Base-by-base conservation (phyloP, 192 early-diverging fungal species). In the Oehlia diaphana region DNA sequence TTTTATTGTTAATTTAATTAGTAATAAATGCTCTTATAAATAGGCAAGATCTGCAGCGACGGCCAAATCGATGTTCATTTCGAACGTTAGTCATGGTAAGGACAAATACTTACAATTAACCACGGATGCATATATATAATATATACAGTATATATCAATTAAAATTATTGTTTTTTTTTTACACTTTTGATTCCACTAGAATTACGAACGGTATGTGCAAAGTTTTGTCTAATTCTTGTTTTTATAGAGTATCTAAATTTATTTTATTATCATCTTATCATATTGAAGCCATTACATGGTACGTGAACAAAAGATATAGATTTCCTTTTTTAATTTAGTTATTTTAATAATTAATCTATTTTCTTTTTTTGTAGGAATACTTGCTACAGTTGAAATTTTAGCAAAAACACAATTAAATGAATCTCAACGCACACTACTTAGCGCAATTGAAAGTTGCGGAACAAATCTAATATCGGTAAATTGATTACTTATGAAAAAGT, bases 401-500 rank as follows among this genome's bases (percentile, higher is more conserved):
- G 13, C 65, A 44, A 70, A 70, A 8, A 70, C 68, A 19, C 4
- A 39, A 44, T 70, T 70, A 70, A 70, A 70, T 8, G 68, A 70
- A 70, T 70, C 68, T 70, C 68, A 70, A 42, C 68, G 37, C 9
- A 31, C 68, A 21, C 23, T 70, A 70, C 68, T 70, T 42, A 44
- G 42, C 8, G 68, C 68, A 4, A 70, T 70, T 6, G 68, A 70
- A 70, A 70, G 68, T 70, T 70, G 68, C n/a, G 68, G 68, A 23
- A 70, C 68, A n/a, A 70, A 70, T 70, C 26, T 70, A 44, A 70
- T 70, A 16, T 70, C 68, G 68, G 68, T 70, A 39, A 19, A 19
- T n/a, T 70, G 12, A 42, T 42, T 42, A 13, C 47, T 70, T n/a
- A 44, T 39, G 8, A 19, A 10, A 35, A 19, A 31, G 19, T 16